Percentiles rank a stretch among this genome's conserved stretches.
Conservation (phyloP, 805 yeast genomes). For the Kodamaea jinghongensis region DNA sequence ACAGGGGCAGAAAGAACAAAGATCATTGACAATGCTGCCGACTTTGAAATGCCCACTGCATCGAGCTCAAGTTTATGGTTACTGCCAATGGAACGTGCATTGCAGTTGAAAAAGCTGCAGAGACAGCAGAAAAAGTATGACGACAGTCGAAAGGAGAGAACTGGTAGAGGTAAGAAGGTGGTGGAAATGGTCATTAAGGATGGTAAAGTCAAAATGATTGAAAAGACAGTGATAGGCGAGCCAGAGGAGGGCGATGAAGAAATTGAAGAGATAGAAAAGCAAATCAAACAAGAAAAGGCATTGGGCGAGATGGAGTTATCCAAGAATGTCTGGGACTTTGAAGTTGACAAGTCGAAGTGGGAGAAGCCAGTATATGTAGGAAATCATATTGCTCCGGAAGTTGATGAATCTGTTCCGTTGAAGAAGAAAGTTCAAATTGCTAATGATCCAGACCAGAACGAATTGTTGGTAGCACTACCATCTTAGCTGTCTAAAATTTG, state of each 20-base stretch:
- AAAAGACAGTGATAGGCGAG: slow-evolving; percentile 28
- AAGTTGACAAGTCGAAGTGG: slow-evolving; percentile 54
- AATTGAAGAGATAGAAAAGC: slow-evolving; percentile 36
- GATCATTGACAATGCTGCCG: slow-evolving; percentile 91
- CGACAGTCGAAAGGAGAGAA: slow-evolving; percentile 49
- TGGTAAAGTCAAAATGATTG: slow-evolving; percentile 72
- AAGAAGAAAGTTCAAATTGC: slow-evolving; percentile 28
- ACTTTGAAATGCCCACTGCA: slow-evolving; percentile 61
- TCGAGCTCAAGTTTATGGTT: slow-evolving; percentile 71
- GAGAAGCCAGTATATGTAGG: slow-evolving; percentile 46
- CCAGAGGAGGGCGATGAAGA: slow-evolving; percentile 36
- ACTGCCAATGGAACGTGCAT: slow-evolving; percentile 80
- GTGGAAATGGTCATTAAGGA: slow-evolving; percentile 76
- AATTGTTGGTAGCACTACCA: slow-evolving; percentile 25
- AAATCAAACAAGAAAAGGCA: slow-evolving; percentile 20
- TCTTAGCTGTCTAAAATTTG: no score
- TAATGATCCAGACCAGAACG: slow-evolving; percentile 20
- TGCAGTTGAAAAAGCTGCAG: slow-evolving; percentile 84
- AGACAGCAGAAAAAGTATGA: slow-evolving; percentile 64
- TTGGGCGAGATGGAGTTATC: slow-evolving; percentile 30
- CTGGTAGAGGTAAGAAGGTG: slow-evolving; percentile 73
- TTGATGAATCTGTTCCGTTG: not conserved
- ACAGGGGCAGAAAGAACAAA: slow-evolving; percentile 87
- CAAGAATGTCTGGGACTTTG: slow-evolving; percentile 57
- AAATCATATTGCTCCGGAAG: slow-evolving; percentile 1